Evolutionary conservation across 2,329 filamentous ascomycete genomes (phyloP), one percentile per base, ranked within the genome.

Genomic region (Monosporascus sp.): DNA sequence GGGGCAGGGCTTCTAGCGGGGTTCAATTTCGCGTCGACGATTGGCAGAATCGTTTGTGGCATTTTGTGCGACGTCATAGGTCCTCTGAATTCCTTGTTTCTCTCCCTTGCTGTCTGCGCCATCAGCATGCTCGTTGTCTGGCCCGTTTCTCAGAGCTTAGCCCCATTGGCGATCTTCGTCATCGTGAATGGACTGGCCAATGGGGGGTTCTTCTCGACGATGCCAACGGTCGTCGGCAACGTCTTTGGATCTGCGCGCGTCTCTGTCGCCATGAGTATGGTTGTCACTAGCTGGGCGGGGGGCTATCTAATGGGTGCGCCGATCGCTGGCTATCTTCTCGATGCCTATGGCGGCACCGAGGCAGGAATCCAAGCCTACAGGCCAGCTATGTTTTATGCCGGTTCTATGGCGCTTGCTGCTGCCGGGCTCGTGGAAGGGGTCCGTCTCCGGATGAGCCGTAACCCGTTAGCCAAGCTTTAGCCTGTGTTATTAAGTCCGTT

Each of bases 311-410:
- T 85, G 69, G 80, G 73, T 66, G 73, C 76, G 0, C 82, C 83
- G 0, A 84, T 85, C 56, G 82, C 82, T 2, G 81, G 82, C 9
- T 83, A 81, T 54, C 69, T 85, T 1, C 70, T 85, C 0, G 74
- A 71, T 50, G 75, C 75, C 0, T 73, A 72, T 31, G 75, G 76
- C 36, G 74, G 73, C 2, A 46, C 22, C 5, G 67, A 75, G 0
- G 68, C 66, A 3, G 77, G 77, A 0, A 65, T 83, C 2, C 66
- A 75, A 22, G 77, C 81, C 0, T 85, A 81, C 57, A 72, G 80
- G 18, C 80, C 81, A 0, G 82, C 82, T 2, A 85, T 85, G 65
- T 83, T 80, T 62, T 84, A 83, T 59, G 81, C 82, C 4, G 82
- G 81, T 1, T 75, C 74, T 1, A 69, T 82, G 62, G 74, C 78